A percentile compares a stretch with the other conserved stretches of the same genome.
These are phyloP conservation scores for Daldinia vernicosa DNA, from an alignment of 495 filamentous ascomycete genomes.

Conservation along the genomic window DNA sequence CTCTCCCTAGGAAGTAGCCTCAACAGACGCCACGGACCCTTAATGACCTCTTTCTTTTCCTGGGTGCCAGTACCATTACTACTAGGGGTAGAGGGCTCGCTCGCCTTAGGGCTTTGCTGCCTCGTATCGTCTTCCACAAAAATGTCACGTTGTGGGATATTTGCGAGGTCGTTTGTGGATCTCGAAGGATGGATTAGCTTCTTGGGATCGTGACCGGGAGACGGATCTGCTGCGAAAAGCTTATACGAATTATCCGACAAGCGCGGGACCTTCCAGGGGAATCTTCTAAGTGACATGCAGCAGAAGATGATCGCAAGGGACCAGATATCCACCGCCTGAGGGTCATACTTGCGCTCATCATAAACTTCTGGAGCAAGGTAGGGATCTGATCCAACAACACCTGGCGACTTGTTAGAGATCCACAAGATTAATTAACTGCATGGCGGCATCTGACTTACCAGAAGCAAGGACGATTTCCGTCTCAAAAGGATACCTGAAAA, in stretches of 20 bases:
- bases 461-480: slow-evolving; percentile 85
- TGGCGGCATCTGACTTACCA: slow-evolving; percentile 66
- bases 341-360: slow-evolving; percentile 92
- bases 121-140: slow-evolving; percentile 44
- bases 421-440: not conserved
- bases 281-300: slow-evolving; percentile 95
- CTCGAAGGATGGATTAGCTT: slow-evolving; percentile 53
- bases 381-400: slow-evolving; percentile 96
- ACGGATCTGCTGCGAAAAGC: slow-evolving; percentile 83
- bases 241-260: slow-evolving; percentile 93
- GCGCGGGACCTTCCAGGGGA: slow-evolving; percentile 96
- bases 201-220: slow-evolving; percentile 61
- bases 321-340: slow-evolving; percentile 94
- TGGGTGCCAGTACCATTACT: slow-evolving; percentile 32
- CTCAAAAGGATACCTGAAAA: slow-evolving; percentile 98
- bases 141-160: slow-evolving; percentile 50
- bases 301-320: slow-evolving; percentile 98
- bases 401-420: slow-evolving; percentile 56
- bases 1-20: slow-evolving; percentile 90
- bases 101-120: slow-evolving; percentile 26
- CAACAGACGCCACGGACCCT: slow-evolving; percentile 93
- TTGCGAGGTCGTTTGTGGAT: slow-evolving; percentile 50
- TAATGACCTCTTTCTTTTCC: slow-evolving; percentile 80
- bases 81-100: slow-evolving; percentile 35
- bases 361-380: slow-evolving; percentile 98